Evolutionary conservation across 2,329 filamentous ascomycete genomes (phyloP), one percentile per base, ranked within the genome.

Genomic region (Neopestalotiopsis sp.): DNA sequence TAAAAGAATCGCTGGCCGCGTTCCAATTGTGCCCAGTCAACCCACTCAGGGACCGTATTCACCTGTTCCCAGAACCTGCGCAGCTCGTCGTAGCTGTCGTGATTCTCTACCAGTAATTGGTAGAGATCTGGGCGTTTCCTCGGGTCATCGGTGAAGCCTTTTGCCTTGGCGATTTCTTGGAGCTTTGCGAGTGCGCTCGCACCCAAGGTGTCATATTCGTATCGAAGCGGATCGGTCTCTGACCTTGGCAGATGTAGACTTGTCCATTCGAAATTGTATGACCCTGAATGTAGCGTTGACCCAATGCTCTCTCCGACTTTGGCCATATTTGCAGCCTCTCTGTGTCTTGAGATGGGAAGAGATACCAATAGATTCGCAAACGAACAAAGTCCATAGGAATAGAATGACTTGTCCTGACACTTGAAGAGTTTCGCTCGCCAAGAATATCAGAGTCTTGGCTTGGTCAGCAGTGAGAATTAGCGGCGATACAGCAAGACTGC

Each of bases 11-110:
- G 85, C 73, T 92, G 90, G 0, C 90, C 90, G 72, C 90, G 81
- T 67, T 84, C 81, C 32, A 92, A 88, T 73, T 92, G 90, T 0
- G 82, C 84, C 90, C 90, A 92, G 71, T 92, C 86, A 0, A 92
- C 90, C 89, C 90, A 92, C 0, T 84, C 81, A 0, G 90, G 90
- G 3, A 91, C 82, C 0, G 83, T 86, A 64, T 88, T 87, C 34
- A 90, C 81, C 71, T 91, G 81, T 1, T 78, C 76, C 90, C 90
- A 92, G 5, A 92, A 78, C 12, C 38, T n/a, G 12, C 32, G 17
- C 9, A 70, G 68, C 30, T 65, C 58, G 14, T 64, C 45, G 32
- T 68, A 42, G 42, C 38, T 65, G 12, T 30, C 65, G 20, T 66
- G 68, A 9, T 68, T 62, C 12, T 71, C 68, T 30, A 38, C 57